A percentile compares a stretch with the other conserved stretches of the same genome.
Evolutionary conservation across 148 eudicot species (phyloP).

Genomic region (Dysphania ambrosioides): DNA sequence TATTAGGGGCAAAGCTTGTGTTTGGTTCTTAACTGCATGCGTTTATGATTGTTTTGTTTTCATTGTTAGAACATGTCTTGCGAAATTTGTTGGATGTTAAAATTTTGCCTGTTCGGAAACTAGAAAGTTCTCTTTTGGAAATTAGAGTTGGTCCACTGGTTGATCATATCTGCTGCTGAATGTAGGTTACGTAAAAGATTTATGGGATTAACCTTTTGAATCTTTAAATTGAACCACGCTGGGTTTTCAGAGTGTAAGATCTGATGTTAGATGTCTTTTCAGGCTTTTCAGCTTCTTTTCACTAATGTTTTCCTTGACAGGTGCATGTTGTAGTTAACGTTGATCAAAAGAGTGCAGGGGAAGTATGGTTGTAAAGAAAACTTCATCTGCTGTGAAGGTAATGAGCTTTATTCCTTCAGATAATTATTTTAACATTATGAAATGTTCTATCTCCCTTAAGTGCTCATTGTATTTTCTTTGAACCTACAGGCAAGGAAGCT

Average conservation of each 20-base stretch:
- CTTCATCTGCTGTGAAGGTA: slow-evolving; percentile 13
- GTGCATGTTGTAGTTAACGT: background rate
- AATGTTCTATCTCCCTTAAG: background rate
- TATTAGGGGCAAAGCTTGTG: too few species aligned
- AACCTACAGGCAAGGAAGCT: background rate
- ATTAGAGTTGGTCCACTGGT: background rate
- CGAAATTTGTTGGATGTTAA: background rate
- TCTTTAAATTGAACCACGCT: background rate
- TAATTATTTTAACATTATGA: background rate
- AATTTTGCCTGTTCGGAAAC: background rate
- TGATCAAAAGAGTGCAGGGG: background rate
- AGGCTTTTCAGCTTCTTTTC: background rate
- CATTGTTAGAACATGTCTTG: background rate
- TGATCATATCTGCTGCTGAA: background rate
- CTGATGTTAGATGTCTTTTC: background rate
- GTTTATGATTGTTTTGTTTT: background rate
- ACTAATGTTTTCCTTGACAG: slow-evolving; percentile 1
- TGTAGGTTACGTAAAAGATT: background rate
- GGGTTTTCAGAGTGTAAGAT: background rate
- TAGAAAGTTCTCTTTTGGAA: background rate
- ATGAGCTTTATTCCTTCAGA: background rate
- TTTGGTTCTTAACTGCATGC: background rate
- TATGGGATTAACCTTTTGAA: background rate
- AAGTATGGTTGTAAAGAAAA: background rate
- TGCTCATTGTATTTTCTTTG: background rate